Evolutionary conservation across 2,329 filamentous ascomycete genomes (phyloP).

Genomic region (Shiraia bambusicola): DNA sequence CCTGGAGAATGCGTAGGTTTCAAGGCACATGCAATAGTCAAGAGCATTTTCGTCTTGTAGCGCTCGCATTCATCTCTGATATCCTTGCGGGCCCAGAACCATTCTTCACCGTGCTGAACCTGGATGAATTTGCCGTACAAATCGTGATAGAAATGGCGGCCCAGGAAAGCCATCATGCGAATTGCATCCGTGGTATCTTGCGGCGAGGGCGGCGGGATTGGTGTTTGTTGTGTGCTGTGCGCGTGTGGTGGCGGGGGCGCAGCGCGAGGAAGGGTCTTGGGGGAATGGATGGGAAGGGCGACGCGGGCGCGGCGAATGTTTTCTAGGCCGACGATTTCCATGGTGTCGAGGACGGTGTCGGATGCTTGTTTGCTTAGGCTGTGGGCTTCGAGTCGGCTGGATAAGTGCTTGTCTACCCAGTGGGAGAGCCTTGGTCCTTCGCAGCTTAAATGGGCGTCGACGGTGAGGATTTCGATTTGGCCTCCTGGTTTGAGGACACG

Average conservation of each 20-base stretch:
- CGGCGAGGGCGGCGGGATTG: slow-evolving; percentile 14
- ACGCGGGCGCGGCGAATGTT: slow-evolving; percentile 32
- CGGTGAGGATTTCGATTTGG: slow-evolving; percentile 28
- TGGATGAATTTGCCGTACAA: slow-evolving; percentile 24
- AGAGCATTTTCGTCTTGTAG: slow-evolving; percentile 28
- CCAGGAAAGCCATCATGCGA: slow-evolving; percentile 30
- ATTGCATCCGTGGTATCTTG: slow-evolving; percentile 24
- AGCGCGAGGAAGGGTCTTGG: slow-evolving; percentile 7
- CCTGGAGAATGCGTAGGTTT: slow-evolving; percentile 14
- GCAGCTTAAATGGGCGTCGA: slow-evolving; percentile 28
- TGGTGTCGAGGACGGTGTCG: slow-evolving; percentile 30
- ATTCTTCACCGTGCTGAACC: slow-evolving; percentile 22
- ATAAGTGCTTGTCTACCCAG: slow-evolving; percentile 30
- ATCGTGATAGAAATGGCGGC: slow-evolving; percentile 30
- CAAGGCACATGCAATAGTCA: slow-evolving; percentile 28
- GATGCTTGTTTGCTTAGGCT: slow-evolving; percentile 26
- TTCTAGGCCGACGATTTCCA: slow-evolving; percentile 31
- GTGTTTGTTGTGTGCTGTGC: slow-evolving; percentile 2
- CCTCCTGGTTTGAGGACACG: slow-evolving; percentile 31
- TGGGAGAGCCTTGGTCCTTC: slow-evolving; percentile 22
- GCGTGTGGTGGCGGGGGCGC: slow-evolving; percentile 10
- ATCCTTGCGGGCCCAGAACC: slow-evolving; percentile 29
- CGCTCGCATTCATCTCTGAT: slow-evolving; percentile 26
- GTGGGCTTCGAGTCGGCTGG: slow-evolving; percentile 21
- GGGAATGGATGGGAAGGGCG: slow-evolving; percentile 23